Evolutionary conservation across 2,329 filamentous ascomycete species (phyloP).

Genomic region (Scedosporium aurantiacum): DNA sequence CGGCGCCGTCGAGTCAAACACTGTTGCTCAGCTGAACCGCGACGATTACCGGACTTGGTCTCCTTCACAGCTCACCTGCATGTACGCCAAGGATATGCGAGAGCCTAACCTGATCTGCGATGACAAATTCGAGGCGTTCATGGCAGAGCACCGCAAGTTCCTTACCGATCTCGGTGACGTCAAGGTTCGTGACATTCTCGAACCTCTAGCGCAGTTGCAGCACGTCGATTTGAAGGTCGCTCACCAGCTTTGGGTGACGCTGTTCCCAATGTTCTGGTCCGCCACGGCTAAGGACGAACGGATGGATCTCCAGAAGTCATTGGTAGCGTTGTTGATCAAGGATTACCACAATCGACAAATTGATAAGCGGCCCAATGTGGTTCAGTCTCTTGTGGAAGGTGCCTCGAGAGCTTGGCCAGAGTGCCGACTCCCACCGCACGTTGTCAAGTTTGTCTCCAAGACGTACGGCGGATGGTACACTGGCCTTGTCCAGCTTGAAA

Average conservation of each 20-base stretch:
- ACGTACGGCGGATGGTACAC: slow-evolving; percentile 98
- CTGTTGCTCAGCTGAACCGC: slow-evolving; percentile 62
- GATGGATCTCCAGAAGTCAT: slow-evolving; percentile 76
- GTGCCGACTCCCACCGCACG: slow-evolving; percentile 88
- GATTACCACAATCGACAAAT: slow-evolving; percentile 93
- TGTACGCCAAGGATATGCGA: slow-evolving; percentile 58
- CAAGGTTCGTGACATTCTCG: slow-evolving; percentile 76
- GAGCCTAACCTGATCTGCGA: slow-evolving; percentile 63
- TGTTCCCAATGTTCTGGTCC: slow-evolving; percentile 94
- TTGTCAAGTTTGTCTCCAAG: slow-evolving; percentile 87
- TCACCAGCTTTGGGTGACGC: slow-evolving; percentile 77
- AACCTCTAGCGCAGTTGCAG: slow-evolving; percentile 83
- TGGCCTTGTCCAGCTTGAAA: slow-evolving; percentile 81
- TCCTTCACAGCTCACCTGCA: slow-evolving; percentile 60
- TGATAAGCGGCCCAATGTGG: slow-evolving; percentile 88
- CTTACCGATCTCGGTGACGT: slow-evolving; percentile 74
- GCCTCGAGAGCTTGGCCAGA: slow-evolving; percentile 74
- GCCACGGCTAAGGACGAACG: slow-evolving; percentile 79
- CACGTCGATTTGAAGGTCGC: slow-evolving; percentile 75
- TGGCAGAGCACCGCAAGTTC: slow-evolving; percentile 73
- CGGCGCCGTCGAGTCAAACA: slow-evolving; percentile 78
- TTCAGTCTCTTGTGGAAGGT: slow-evolving; percentile 83
- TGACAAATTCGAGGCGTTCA: slow-evolving; percentile 68
- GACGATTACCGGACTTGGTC: slow-evolving; percentile 77
- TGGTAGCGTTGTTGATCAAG: slow-evolving; percentile 84